Conservation (phyloP, 2,329 filamentous ascomycete species). For the Phoma sp. region DNA sequence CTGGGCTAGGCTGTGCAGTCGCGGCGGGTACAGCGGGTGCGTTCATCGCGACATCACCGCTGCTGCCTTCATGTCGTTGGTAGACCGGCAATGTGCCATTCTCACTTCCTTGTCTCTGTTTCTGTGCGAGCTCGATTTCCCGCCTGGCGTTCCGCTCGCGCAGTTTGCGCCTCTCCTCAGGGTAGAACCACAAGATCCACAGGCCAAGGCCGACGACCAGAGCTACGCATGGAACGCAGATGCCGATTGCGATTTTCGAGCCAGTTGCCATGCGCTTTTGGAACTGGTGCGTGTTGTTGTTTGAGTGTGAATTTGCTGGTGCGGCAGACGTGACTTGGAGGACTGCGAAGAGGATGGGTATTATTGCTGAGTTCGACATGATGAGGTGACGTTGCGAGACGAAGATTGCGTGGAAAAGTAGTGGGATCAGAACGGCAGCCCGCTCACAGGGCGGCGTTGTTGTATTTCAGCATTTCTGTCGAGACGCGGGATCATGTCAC, state of each 20-base stretch:
- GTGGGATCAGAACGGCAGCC: not conserved
- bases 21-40: not conserved
- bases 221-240: constrained; percentile 13
- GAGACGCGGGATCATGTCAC: not conserved
- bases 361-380: not conserved
- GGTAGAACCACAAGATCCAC: constrained; percentile 14
- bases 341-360: constrained; percentile 3
- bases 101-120: not conserved
- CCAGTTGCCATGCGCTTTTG: constrained; percentile 15
- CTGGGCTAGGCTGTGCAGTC: not conserved
- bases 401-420: too few species aligned
- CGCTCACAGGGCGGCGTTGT: not conserved
- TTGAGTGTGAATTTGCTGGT: not conserved
- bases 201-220: constrained; percentile 13
- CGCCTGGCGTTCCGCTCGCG: constrained; percentile 5
- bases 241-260: constrained; percentile 15
- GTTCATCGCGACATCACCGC: not conserved
- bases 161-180: constrained; percentile 13
- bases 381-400: not conserved
- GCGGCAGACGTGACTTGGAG: constrained; percentile 2
- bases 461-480: not conserved
- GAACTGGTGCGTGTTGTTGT: not conserved
- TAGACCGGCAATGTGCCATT: not conserved
- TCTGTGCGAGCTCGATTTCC: not conserved
- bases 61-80: not conserved